Percentiles rank a stretch among this genome's conserved stretches.
Evolutionary conservation across 1,139 yeast genomes (phyloP).

Genomic region (Nakaseomyces glabratus): DNA sequence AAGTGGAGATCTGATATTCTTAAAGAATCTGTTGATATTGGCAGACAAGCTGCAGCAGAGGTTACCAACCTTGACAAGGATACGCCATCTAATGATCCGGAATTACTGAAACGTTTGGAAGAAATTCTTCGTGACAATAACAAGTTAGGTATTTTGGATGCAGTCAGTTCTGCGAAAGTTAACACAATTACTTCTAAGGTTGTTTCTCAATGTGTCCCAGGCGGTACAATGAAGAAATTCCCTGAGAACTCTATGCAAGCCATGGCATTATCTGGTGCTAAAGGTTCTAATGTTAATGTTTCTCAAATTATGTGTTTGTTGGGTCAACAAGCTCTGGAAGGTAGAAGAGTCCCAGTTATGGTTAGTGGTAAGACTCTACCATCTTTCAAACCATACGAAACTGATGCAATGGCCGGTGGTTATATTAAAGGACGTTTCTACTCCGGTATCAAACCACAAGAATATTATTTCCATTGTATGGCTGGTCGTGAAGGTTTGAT

Average conservation of each 20-base stretch:
- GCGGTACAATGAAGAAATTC: slow-evolving; percentile 89
- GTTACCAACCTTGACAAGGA: slow-evolving; percentile 70
- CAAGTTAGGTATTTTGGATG: slow-evolving; percentile 90
- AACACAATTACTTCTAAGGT: slow-evolving; percentile 87
- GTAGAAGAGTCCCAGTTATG: slow-evolving; percentile 99
- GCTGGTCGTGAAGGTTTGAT: slow-evolving; percentile 99
- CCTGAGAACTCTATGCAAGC: slow-evolving; percentile 97
- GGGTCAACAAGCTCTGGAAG: slow-evolving; percentile 99
- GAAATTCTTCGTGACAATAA: slow-evolving; percentile 91
- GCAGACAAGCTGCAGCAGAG: slow-evolving; percentile 88
- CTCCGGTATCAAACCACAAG: slow-evolving; percentile 98
- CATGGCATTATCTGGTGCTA: slow-evolving; percentile 98
- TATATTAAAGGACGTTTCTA: slow-evolving; percentile 95
- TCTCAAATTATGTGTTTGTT: slow-evolving; percentile 98
- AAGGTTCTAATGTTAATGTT: slow-evolving; percentile 96
- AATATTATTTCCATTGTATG: slow-evolving; percentile 99
- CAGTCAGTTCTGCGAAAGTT: slow-evolving; percentile 89
- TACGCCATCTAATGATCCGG: slow-evolving; percentile 55
- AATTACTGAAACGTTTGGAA: slow-evolving; percentile 78
- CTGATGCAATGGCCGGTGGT: slow-evolving; percentile 98
- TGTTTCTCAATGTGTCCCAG: slow-evolving; percentile 91
- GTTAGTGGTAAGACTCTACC: slow-evolving; percentile 97
- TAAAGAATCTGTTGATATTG: slow-evolving; percentile 66
- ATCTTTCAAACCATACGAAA: slow-evolving; percentile 91
- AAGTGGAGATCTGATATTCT: slow-evolving; percentile 78